These are phyloP conservation scores for Clausena lansium DNA, from an alignment of 345 rosid species.

Conservation along the genomic window DNA sequence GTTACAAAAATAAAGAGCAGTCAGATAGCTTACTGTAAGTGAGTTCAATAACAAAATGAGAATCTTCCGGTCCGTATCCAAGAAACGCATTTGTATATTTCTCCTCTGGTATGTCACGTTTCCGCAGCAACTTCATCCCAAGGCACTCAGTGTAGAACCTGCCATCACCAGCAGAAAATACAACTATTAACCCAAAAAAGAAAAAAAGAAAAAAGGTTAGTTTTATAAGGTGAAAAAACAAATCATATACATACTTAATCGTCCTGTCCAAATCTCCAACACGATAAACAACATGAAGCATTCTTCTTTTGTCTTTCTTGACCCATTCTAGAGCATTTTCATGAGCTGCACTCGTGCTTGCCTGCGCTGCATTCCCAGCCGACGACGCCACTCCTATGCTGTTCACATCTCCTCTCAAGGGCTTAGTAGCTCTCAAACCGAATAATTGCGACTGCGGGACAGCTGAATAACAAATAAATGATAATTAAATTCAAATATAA, in stretches of 20 bases:
- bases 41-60: slow-evolving; percentile 89
- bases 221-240: not conserved
- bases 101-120: slow-evolving; percentile 98
- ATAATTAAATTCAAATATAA: not conserved
- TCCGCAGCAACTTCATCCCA: slow-evolving; percentile 94
- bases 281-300: slow-evolving; percentile 97
- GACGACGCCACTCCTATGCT: slow-evolving; percentile 43
- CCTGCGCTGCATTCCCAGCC: slow-evolving; percentile 60
- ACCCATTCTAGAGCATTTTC: slow-evolving; percentile 63
- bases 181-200: not conserved
- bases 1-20: not conserved
- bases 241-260: slow-evolving; percentile 52
- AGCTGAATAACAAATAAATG: slow-evolving; percentile 37
- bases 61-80: slow-evolving; percentile 98
- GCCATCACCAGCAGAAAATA: slow-evolving; percentile 19
- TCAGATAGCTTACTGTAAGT: slow-evolving; percentile 68
- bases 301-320: slow-evolving; percentile 76
- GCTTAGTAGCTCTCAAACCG: slow-evolving; percentile 45
- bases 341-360: slow-evolving; percentile 56
- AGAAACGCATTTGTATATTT: slow-evolving; percentile 95
- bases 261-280: slow-evolving; percentile 96
- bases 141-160: slow-evolving; percentile 96
- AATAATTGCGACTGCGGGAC: slow-evolving; percentile 50
- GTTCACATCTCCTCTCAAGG: slow-evolving; percentile 43
- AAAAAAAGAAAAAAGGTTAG: not conserved